Conservation (phyloP, 2,329 filamentous ascomycete species). For the Clarireedia sp. region DNA sequence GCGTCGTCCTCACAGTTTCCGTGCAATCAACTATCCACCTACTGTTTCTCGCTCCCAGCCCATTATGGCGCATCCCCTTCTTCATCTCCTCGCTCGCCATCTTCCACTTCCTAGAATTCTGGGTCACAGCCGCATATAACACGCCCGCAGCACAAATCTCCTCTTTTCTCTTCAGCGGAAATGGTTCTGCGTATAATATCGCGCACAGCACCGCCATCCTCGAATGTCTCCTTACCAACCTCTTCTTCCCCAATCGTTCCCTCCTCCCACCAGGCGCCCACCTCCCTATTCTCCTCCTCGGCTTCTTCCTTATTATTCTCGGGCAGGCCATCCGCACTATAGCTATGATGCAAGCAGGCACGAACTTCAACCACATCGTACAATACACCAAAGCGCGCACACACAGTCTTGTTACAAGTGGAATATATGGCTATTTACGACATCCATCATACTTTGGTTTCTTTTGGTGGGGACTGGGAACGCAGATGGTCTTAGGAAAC, state of each 20-base stretch:
- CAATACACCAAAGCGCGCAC: conserved; percentile 59
- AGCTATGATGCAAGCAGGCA: conserved; percentile 84
- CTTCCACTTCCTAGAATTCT: conserved; percentile 97
- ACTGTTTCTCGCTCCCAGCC: conserved; percentile 17
- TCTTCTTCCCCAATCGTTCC: conserved; percentile 41
- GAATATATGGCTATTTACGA: conserved; percentile 67
- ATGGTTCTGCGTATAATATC: conserved; percentile 76
- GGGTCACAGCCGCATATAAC: conserved; percentile 79
- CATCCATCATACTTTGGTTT: conserved; percentile 97
- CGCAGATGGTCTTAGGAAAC: conserved; percentile 85
- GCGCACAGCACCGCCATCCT: conserved; percentile 68
- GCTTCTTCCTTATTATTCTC: conserved; percentile 53
- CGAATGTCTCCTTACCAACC: conserved; percentile 59
- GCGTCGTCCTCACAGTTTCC: conserved; percentile 20
- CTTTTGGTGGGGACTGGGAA: conserved; percentile 97
- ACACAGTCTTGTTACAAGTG: conserved; percentile 75
- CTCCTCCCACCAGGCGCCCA: conserved; percentile 22
- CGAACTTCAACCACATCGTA: conserved; percentile 85
- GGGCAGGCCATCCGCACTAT: conserved; percentile 72
- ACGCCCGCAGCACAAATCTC: conserved; percentile 61
- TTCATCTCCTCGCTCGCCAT: conserved; percentile 62
- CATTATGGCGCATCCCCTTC: conserved; percentile 53
- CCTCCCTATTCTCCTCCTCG: conserved; percentile 40
- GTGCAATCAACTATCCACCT: conserved; percentile 19
- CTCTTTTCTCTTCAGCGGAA: conserved; percentile 76